Conservation (phyloP, 2,329 filamentous ascomycete species). For the Tolypocladium amazonense region DNA sequence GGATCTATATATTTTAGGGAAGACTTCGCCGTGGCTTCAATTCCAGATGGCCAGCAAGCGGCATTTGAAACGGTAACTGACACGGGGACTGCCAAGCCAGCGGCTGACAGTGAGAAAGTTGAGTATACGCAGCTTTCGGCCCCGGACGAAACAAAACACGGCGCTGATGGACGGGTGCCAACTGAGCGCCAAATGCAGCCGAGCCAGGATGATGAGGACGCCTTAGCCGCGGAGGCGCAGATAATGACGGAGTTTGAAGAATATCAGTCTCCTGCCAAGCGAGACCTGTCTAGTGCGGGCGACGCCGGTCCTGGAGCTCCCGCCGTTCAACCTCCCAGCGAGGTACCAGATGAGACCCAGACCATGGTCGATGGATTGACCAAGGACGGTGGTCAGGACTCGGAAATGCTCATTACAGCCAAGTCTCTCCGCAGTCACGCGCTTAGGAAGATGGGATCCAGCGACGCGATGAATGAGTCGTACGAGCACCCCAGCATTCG, state of each 20-base stretch:
- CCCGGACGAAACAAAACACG: neutral
- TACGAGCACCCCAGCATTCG: slow-evolving; percentile 17
- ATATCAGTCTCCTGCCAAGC: neutral
- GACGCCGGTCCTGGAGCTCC: neutral
- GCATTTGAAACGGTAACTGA: neutral
- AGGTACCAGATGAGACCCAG: slow-evolving; percentile 4
- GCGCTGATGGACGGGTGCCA: neutral
- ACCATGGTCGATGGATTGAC: slow-evolving; percentile 2
- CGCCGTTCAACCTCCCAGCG: neutral
- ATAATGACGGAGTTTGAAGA: slow-evolving; percentile 10
- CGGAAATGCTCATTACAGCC: slow-evolving; percentile 15
- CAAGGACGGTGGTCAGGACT: slow-evolving; percentile 4
- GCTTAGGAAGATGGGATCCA: slow-evolving; percentile 12
- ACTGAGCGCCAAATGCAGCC: neutral
- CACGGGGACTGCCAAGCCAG: neutral
- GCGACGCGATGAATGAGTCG: slow-evolving; percentile 10
- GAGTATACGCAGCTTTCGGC: neutral
- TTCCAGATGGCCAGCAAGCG: neutral
- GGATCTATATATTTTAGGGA: too few species aligned
- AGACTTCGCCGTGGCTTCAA: neutral
- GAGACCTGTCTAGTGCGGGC: neutral
- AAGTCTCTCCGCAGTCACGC: slow-evolving; percentile 19
- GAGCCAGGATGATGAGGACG: neutral
- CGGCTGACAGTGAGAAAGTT: neutral
- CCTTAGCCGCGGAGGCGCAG: slow-evolving; percentile 9